Base-by-base conservation (phyloP, 2,329 filamentous ascomycete species). In the Neonectria magnoliae region DNA sequence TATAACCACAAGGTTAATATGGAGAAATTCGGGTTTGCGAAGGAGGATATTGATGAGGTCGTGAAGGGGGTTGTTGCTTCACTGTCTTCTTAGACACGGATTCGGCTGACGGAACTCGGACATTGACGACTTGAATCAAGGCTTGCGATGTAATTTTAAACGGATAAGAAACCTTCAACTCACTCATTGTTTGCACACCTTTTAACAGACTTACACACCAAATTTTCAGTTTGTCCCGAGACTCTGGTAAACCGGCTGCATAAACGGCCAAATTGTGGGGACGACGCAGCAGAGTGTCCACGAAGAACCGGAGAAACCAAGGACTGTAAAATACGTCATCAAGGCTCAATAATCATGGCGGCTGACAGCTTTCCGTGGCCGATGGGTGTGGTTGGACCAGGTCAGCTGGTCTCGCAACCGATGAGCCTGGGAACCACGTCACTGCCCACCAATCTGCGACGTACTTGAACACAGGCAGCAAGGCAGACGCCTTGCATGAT, bases 1-100 rank as follows among this genome's bases (percentile, higher is more conserved):
- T 78, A 75, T 57, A 73, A 68, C 52, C 66, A 71, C 38, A 78
- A 78, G 65, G 62, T 76, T 7, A 70, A 76, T 31, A 62, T 75
- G 52, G 55, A 61, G 36, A 64, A 66, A 48, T 66, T 79, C 14
- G 74, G 72, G 0, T 60, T 80, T 16, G 44, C 64, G 25, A 59
- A 69, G 57, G 76, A 80, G 48, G 67, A 74, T 16, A 57, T 79
- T 16, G 75, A 76, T 27, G 67, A 71, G 61, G 68, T 75, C 31
- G 68, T 76, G 20, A 66, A 65, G 51, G 62, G 36, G 14, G 57
- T 58, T 38, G 29, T 66, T 16, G 59, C 48, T 2, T 22, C 29
- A 27, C 25, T n/a, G n/a, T 33, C 29, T 8, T 13, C 41, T 4
- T 53, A 62, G 25, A 50, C 42, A 10, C 9, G 14, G 16, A 11